phyloP scores from a whole-genome alignment of 1,284 basidiomycete genomes.

The Caloboletus firmus region DNA sequence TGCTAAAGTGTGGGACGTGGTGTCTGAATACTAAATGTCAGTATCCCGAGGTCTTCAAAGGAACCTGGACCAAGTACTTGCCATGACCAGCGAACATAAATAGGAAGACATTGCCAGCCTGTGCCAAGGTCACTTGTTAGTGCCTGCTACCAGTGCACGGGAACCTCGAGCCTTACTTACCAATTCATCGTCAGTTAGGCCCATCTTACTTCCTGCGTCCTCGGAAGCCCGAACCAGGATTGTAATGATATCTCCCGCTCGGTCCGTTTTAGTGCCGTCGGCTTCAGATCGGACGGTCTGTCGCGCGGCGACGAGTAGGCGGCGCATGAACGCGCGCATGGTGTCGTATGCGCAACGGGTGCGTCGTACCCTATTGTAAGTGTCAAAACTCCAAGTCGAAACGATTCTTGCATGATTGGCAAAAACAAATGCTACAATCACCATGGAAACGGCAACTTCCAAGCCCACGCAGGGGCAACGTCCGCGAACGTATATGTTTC shows the following conservation, averaged over 20 bases:
- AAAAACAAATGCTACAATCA: conserved; percentile 22
- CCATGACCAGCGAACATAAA: conserved; percentile 60
- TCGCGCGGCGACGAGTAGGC: conserved; percentile 40
- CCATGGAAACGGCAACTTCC: conserved; percentile 44
- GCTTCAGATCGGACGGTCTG: conserved; percentile 30
- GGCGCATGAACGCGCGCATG: conserved; percentile 42
- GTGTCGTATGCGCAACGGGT: conserved; percentile 30
- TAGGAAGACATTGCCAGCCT: conserved; percentile 56
- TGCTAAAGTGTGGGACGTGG: conserved; percentile 49
- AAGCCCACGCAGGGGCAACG: conserved; percentile 43
- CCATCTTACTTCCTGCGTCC: conserved; percentile 43
- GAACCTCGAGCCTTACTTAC: conserved; percentile 28
- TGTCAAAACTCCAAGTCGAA: neutral
- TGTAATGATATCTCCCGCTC: conserved; percentile 44
- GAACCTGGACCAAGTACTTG: conserved; percentile 18
- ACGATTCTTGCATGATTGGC: neutral
- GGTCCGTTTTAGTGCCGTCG: conserved; percentile 14
- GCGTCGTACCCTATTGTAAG: conserved; percentile 24
- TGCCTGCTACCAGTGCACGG: neutral
- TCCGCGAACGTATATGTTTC: conserved; percentile 33
- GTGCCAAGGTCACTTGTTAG: neutral
- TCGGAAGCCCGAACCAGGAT: conserved; percentile 53
- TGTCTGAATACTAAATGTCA: conserved; percentile 39
- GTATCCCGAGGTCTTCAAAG: neutral
- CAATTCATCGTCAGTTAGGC: conserved; percentile 49